A percentile compares a stretch with the other conserved stretches of the same genome.
These are phyloP conservation scores for Clonostachys chloroleuca DNA, from an alignment of 2,329 filamentous ascomycete species.

Conservation along the genomic window DNA sequence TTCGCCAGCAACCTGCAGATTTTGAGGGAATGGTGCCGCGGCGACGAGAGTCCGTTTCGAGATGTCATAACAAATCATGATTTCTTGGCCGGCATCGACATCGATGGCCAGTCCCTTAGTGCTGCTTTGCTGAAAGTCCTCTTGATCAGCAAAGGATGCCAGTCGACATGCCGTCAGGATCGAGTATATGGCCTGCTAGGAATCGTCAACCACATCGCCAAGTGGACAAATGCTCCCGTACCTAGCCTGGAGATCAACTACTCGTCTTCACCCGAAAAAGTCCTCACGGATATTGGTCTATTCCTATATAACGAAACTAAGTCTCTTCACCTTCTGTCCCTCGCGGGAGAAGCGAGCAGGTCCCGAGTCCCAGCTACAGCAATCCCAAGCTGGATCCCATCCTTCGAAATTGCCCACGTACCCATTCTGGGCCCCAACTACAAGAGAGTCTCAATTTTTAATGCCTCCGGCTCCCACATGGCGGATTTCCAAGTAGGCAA, in stretches of 20 bases:
- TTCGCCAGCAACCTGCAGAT: constrained; percentile 10
- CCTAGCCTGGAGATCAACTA: constrained; percentile 10
- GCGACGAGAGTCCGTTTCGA: constrained; percentile 5
- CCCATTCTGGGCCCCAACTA: constrained; percentile 7
- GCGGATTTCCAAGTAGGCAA: constrained; percentile 7
- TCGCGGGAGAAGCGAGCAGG: constrained; percentile 8
- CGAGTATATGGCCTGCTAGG: constrained; percentile 15
- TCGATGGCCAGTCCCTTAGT: constrained; percentile 3
- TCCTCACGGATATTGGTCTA: constrained; percentile 8
- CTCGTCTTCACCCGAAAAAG: constrained; percentile 5
- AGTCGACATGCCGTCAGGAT: constrained; percentile 10
- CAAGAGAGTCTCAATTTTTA: not conserved
- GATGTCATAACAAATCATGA: constrained; percentile 3
- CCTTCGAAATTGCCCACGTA: constrained; percentile 9
- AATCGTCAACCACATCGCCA: constrained; percentile 11
- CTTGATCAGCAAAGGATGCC: constrained; percentile 9
- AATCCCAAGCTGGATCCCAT: constrained; percentile 11
- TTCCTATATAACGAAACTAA: constrained; percentile 7
- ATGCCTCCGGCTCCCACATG: not conserved
- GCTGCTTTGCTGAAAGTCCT: constrained; percentile 7
- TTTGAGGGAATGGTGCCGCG: constrained; percentile 9
- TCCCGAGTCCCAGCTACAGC: constrained; percentile 2
- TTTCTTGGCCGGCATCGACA: constrained; percentile 9
- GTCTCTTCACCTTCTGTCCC: constrained; percentile 12
- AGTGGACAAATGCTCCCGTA: constrained; percentile 4